A percentile compares a stretch with the other conserved stretches of the same genome.
Evolutionary conservation across 140 eudicot genomes (phyloP).

Genomic region (Artemisia princeps): DNA sequence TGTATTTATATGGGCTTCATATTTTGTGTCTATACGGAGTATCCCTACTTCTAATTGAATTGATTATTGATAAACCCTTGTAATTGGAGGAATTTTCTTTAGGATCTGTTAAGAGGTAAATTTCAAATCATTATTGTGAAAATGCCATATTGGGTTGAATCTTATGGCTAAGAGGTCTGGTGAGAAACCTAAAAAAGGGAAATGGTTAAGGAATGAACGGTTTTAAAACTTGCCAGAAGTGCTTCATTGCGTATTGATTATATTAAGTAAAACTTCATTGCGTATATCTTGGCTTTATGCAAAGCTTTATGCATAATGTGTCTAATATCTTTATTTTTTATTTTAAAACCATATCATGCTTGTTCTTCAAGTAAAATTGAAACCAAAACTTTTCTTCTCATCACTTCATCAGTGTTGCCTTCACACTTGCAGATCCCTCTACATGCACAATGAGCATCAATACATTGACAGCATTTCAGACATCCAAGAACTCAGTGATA

Average conservation of each 20-base stretch:
- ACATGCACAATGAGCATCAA: conserved; percentile 60
- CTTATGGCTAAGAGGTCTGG: no score
- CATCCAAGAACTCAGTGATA: conserved; percentile 46
- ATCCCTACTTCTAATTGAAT: background rate
- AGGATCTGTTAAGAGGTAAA: no score
- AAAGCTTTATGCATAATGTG: conserved; percentile 5
- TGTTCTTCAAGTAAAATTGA: conserved; percentile 1
- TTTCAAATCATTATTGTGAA: no score
- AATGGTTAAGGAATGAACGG: no score
- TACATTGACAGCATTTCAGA: conserved; percentile 54
- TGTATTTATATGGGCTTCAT: conserved; percentile 9
- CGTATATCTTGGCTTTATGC: conserved; percentile 13
- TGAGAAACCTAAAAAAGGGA: no score
- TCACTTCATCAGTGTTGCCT: conserved; percentile 7
- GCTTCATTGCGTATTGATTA: background rate
- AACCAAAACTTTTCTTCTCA: background rate
- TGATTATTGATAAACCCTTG: background rate
- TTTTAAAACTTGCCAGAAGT: no score
- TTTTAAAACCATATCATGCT: background rate
- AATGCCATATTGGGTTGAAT: no score
- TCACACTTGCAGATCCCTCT: conserved; percentile 54
- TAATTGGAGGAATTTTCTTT: no score
- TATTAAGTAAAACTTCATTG: background rate
- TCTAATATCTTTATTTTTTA: background rate
- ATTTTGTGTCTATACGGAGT: conserved; percentile 4